Evolutionary conservation across 345 rosid genomes (phyloP).

Genomic region (Citrus sinensis): DNA sequence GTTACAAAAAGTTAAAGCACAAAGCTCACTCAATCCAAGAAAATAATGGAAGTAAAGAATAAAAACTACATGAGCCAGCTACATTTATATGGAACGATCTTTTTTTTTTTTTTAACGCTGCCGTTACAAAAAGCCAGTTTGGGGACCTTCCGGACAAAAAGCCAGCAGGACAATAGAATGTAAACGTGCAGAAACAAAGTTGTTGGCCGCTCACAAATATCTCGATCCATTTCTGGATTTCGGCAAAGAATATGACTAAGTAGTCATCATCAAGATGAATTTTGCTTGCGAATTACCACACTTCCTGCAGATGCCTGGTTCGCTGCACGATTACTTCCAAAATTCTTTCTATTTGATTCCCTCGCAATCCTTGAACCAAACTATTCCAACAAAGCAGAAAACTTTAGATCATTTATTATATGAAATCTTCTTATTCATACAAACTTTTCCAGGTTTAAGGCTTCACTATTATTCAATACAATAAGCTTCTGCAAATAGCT

Average conservation of each 20-base stretch:
- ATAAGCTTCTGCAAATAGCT: neutral
- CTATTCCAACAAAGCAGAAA: constrained; percentile 29
- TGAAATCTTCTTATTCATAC: neutral
- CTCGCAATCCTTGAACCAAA: constrained; percentile 94
- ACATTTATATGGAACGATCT: neutral
- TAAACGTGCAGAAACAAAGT: neutral
- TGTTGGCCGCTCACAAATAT: neutral
- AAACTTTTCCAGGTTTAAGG: neutral
- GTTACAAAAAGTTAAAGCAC: no score
- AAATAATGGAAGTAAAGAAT: no score
- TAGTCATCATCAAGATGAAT: neutral
- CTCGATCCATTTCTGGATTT: neutral
- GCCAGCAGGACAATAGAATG: neutral
- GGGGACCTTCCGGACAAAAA: neutral
- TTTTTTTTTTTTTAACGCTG: neutral
- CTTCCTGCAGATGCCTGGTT: constrained; percentile 96
- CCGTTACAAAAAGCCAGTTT: neutral
- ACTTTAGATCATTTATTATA: neutral
- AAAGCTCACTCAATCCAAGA: no score
- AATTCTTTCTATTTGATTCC: constrained; percentile 83
- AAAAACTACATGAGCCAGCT: neutral
- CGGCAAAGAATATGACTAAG: neutral
- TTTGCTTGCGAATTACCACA: constrained; percentile 34
- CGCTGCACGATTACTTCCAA: constrained; percentile 94
- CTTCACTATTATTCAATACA: neutral